A percentile compares a stretch with the other conserved stretches of the same genome.
Conservation (phyloP, 2,329 filamentous ascomycete species). For the Leptosphaerulina australis region DNA sequence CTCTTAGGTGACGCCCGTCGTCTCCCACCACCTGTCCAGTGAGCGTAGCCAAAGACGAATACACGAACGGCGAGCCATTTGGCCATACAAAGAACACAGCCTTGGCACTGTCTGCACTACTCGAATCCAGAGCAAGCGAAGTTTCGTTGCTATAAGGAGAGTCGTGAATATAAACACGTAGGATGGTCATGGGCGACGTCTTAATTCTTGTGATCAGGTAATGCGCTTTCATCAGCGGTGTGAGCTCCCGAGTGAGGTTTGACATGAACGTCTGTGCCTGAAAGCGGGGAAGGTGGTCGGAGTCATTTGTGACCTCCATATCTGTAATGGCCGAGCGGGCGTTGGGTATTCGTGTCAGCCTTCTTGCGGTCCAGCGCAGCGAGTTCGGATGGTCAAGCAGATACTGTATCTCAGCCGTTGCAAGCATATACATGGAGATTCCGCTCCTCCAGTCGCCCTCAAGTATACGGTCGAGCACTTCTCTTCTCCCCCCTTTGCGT, state of each 20-base stretch:
- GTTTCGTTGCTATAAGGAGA: slow-evolving; percentile 73
- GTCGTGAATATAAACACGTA: slow-evolving; percentile 81
- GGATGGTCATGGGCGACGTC: slow-evolving; percentile 69
- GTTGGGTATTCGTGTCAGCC: slow-evolving; percentile 49
- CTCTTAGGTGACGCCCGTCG: slow-evolving; percentile 64
- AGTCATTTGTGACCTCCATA: slow-evolving; percentile 49
- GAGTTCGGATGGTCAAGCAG: slow-evolving; percentile 60
- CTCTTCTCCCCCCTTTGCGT: slow-evolving; percentile 59
- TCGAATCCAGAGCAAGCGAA: slow-evolving; percentile 41
- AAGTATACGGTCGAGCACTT: slow-evolving; percentile 62
- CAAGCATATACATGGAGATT: slow-evolving; percentile 61
- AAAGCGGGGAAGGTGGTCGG: slow-evolving; percentile 66
- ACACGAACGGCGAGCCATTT: slow-evolving; percentile 77
- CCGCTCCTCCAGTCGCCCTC: slow-evolving; percentile 64
- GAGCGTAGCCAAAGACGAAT: slow-evolving; percentile 60
- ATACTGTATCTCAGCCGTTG: slow-evolving; percentile 61
- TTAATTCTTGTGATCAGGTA: slow-evolving; percentile 78
- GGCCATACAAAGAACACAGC: slow-evolving; percentile 84
- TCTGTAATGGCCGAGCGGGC: slow-evolving; percentile 32
- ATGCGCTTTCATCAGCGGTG: slow-evolving; percentile 82
- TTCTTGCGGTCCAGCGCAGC: slow-evolving; percentile 61
- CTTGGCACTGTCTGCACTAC: slow-evolving; percentile 64
- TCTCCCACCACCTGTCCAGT: slow-evolving; percentile 44
- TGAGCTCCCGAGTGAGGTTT: slow-evolving; percentile 74
- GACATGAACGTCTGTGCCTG: slow-evolving; percentile 81